Conservation (phyloP, 1,284 basidiomycete species). For the Tilletia indica region DNA sequence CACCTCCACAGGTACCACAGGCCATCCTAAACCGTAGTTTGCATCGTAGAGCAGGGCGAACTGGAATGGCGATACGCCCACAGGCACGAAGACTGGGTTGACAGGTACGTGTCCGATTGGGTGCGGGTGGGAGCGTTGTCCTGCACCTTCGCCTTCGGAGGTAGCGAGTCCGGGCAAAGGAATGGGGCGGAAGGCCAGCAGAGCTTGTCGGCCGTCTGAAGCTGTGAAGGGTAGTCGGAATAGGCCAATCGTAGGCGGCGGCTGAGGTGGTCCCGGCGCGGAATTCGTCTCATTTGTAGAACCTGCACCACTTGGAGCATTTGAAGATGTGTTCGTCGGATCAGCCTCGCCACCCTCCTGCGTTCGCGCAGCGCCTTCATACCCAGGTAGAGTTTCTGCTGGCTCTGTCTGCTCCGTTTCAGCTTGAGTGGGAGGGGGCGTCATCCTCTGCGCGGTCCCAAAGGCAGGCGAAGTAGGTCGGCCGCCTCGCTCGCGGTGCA, state of each 20-base stretch:
- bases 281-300: neutral
- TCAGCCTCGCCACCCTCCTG: too few relatives aligned
- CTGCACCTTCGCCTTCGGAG: neutral
- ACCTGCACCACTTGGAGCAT: neutral
- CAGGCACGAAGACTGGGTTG: conserved; percentile 43
- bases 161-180: conserved; percentile 20
- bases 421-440: too few relatives aligned
- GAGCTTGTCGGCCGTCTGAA: conserved; percentile 33
- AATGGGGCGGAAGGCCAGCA: conserved; percentile 37
- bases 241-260: conserved; percentile 18
- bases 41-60: conserved; percentile 50
- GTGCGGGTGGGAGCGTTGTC: conserved; percentile 13
- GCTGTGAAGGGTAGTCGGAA: conserved; percentile 38
- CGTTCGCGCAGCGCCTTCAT: too few relatives aligned
- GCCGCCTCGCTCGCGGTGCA: neutral
- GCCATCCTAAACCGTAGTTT: conserved; percentile 39
- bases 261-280: neutral
- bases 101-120: conserved; percentile 31
- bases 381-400: too few relatives aligned
- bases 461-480: conserved; percentile 10
- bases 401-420: neutral
- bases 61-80: conserved; percentile 40
- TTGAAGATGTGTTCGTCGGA: neutral
- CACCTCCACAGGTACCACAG: conserved; percentile 27
- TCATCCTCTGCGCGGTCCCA: neutral